Evolutionary conservation across 2,329 filamentous ascomycete genomes (phyloP).

Genomic region (Cryphonectria parasitica): DNA sequence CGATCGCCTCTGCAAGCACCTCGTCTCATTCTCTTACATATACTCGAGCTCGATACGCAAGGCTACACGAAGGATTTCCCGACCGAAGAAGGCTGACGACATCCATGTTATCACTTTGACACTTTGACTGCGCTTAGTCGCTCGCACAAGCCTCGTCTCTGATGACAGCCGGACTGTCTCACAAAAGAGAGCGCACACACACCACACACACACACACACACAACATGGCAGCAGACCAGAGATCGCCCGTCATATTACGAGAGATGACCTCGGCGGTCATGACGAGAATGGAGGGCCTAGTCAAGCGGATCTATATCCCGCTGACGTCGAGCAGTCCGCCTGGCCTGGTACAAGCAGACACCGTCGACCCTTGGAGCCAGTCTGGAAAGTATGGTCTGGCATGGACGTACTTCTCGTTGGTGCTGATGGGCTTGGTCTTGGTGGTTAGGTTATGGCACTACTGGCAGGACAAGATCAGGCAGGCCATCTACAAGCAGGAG

Average conservation of each 20-base stretch:
- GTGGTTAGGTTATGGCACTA: conserved; percentile 80
- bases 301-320: conserved; percentile 63
- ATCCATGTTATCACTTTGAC: conserved; percentile 19
- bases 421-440: conserved; percentile 69
- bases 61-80: neutral
- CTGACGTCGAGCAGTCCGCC: conserved; percentile 63
- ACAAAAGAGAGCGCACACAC: conserved; percentile 6
- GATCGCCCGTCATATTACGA: conserved; percentile 37
- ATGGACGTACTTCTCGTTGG: conserved; percentile 86
- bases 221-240: conserved; percentile 47
- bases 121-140: conserved; percentile 25
- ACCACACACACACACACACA: conserved; percentile 7
- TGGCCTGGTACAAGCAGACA: conserved; percentile 64
- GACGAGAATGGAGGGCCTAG: conserved; percentile 43
- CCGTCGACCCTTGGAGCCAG: conserved; percentile 77
- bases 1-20: neutral
- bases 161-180: conserved; percentile 26
- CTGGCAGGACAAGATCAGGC: conserved; percentile 91
- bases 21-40: neutral
- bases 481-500: conserved; percentile 85
- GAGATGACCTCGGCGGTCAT: conserved; percentile 41
- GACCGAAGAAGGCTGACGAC: neutral
- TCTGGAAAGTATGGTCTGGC: conserved; percentile 85
- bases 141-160: conserved; percentile 8
- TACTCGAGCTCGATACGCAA: neutral